Evolutionary conservation across 805 yeast genomes (phyloP).

Genomic region (Kodamaea neixiangensis): DNA sequence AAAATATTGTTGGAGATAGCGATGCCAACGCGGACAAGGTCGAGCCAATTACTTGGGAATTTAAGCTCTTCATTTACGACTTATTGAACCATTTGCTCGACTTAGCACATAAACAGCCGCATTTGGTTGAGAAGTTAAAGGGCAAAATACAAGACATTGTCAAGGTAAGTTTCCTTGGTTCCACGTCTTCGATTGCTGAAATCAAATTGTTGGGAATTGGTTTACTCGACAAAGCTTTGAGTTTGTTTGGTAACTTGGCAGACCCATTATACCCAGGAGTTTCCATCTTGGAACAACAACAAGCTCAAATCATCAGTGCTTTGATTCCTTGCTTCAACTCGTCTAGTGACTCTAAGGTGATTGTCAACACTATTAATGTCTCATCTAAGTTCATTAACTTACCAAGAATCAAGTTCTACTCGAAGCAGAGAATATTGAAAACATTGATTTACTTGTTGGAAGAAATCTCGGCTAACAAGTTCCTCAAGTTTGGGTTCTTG

Average conservation of each 20-base stretch:
- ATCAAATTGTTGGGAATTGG: constrained; percentile 67
- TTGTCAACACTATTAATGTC: constrained; percentile 74
- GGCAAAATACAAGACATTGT: constrained; percentile 63
- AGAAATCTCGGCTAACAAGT: constrained; percentile 47
- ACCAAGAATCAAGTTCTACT: constrained; percentile 45
- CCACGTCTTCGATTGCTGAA: constrained; percentile 66
- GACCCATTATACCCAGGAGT: constrained; percentile 75
- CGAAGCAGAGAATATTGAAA: constrained; percentile 54
- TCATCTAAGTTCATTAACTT: constrained; percentile 69
- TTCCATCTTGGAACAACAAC: constrained; percentile 83
- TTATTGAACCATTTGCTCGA: constrained; percentile 45
- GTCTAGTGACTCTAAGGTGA: constrained; percentile 71
- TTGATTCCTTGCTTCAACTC: constrained; percentile 80
- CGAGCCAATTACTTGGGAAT: constrained; percentile 60
- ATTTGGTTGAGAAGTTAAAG: constrained; percentile 45
- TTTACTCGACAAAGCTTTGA: constrained; percentile 63
- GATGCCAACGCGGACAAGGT: constrained; percentile 43
- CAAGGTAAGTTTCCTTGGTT: constrained; percentile 75
- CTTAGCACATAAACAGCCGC: constrained; percentile 41
- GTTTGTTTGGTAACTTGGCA: constrained; percentile 56
- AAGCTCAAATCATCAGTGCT: constrained; percentile 91
- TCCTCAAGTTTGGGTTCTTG: constrained; percentile 57
- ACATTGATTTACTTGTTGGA: constrained; percentile 68
- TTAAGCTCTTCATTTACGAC: constrained; percentile 50
- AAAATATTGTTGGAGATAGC: constrained; percentile 37